Percentiles rank a stretch among this genome's conserved stretches.
Evolutionary conservation across 805 yeast species (phyloP).

Genomic region (Wickerhamiella sorbophila): DNA sequence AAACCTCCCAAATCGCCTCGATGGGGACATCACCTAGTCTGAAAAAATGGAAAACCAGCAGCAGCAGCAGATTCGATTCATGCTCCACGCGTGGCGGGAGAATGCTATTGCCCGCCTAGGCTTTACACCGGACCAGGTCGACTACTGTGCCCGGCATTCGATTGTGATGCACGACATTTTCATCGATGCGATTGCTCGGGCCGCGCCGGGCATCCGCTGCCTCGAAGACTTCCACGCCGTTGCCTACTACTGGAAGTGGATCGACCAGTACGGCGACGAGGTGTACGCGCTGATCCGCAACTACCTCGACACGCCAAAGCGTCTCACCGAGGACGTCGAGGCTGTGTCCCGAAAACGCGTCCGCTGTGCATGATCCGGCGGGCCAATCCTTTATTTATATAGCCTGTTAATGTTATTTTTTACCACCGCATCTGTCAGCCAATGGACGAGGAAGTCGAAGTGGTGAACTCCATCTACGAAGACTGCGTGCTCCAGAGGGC

Average conservation of each 20-base stretch:
- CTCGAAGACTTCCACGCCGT: slow-evolving; percentile 16
- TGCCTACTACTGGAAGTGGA: slow-evolving; percentile 22
- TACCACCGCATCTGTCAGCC: neutral
- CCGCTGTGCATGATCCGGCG: neutral
- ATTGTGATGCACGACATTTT: slow-evolving; percentile 22
- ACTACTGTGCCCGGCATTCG: slow-evolving; percentile 20
- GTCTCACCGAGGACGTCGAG: neutral
- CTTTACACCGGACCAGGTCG: slow-evolving; percentile 14
- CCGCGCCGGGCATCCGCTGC: slow-evolving; percentile 17
- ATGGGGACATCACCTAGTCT: too few species aligned
- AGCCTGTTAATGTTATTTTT: neutral
- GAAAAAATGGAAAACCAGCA: neutral
- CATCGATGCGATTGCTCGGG: slow-evolving; percentile 19
- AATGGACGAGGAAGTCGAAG: slow-evolving; percentile 56
- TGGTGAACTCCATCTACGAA: slow-evolving; percentile 81
- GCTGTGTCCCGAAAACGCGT: slow-evolving; percentile 1
- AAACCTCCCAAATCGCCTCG: neutral
- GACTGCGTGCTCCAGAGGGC: slow-evolving; percentile 31
- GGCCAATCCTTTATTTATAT: neutral
- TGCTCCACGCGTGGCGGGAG: slow-evolving; percentile 15
- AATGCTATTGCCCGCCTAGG: slow-evolving; percentile 14
- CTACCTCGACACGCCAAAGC: slow-evolving; percentile 16
- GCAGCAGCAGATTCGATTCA: slow-evolving; percentile 4
- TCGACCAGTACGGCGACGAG: slow-evolving; percentile 20
- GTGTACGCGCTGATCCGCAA: slow-evolving; percentile 17